Conservation (phyloP, 2,329 filamentous ascomycete species). For the Fusarium buxicola region DNA sequence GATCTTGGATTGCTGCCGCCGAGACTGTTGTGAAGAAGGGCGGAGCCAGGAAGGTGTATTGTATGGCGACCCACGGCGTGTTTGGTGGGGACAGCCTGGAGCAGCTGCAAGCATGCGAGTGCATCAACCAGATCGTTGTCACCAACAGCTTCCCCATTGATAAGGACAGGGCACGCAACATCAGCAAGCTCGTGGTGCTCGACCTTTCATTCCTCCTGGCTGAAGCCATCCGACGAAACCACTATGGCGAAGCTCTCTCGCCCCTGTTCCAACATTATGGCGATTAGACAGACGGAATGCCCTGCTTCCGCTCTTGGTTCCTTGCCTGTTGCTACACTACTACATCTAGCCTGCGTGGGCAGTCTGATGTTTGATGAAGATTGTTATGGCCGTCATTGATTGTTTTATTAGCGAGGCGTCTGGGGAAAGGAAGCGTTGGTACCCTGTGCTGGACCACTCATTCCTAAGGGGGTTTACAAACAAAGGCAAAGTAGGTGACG, state of each 20-base stretch:
- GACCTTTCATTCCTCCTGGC: conserved; percentile 89
- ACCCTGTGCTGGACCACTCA: conserved; percentile 29
- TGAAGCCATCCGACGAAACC: conserved; percentile 94
- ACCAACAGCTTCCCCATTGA: conserved; percentile 97
- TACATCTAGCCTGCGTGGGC: conserved; percentile 8
- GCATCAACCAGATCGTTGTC: conserved; percentile 93
- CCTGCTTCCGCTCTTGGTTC: conserved; percentile 15
- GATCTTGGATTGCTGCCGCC: conserved; percentile 96
- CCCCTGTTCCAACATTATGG: conserved; percentile 75
- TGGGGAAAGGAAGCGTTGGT: conserved; percentile 42
- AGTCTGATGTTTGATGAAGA: conserved; percentile 29
- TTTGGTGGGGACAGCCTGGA: conserved; percentile 91
- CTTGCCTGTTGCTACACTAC: conserved; percentile 21
- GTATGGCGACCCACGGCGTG: conserved; percentile 95
- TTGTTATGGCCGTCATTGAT: conserved; percentile 32
- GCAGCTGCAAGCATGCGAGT: conserved; percentile 91
- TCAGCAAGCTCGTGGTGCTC: conserved; percentile 87
- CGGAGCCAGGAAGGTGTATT: conserved; percentile 92
- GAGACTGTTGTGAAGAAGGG: conserved; percentile 97
- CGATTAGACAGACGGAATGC: conserved; percentile 55
- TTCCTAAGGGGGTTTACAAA: conserved; percentile 24
- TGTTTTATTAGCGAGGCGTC: conserved; percentile 53
- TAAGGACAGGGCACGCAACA: conserved; percentile 74
- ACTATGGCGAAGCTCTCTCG: conserved; percentile 89
- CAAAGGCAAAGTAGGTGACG: conserved; percentile 44